Conservation (phyloP, 352 stramenopile genomes). For the Globisporangium iwayamae region DNA sequence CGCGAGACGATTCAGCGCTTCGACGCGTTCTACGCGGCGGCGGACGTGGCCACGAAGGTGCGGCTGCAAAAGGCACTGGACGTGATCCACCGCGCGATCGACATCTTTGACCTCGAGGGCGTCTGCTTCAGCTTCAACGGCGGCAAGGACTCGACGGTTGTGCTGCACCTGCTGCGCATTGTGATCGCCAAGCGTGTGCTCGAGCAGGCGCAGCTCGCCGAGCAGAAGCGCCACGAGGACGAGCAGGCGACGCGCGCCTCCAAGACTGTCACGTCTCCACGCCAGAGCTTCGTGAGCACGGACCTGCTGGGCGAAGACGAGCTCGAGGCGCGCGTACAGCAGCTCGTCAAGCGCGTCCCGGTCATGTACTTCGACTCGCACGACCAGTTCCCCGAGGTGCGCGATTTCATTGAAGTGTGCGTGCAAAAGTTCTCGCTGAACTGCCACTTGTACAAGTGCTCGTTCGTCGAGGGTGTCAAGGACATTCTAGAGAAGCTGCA, state of each 20-base stretch:
- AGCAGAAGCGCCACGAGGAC: neutral
- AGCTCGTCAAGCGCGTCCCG: slow-evolving; percentile 50
- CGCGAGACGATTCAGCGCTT: slow-evolving; percentile 42
- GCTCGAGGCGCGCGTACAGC: slow-evolving; percentile 43
- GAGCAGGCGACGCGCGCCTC: slow-evolving; percentile 11
- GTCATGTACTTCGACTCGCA: slow-evolving; percentile 97
- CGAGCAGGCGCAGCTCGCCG: slow-evolving; percentile 26
- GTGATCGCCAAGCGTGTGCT: slow-evolving; percentile 74
- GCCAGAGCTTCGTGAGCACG: slow-evolving; percentile 48
- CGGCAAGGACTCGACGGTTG: slow-evolving; percentile 91
- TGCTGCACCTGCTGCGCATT: slow-evolving; percentile 88
- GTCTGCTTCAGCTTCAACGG: slow-evolving; percentile 92
- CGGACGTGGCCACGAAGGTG: slow-evolving; percentile 38
- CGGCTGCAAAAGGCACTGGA: slow-evolving; percentile 69
- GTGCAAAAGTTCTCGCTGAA: slow-evolving; percentile 48
- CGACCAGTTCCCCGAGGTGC: slow-evolving; percentile 94
- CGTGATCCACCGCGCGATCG: slow-evolving; percentile 70
- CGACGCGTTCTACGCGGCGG: slow-evolving; percentile 52
- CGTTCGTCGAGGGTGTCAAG: slow-evolving; percentile 92
- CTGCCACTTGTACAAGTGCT: slow-evolving; percentile 83
- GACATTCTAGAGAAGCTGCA: slow-evolving; percentile 82
- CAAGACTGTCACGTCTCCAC: slow-evolving; percentile 57
- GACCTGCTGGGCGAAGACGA: slow-evolving; percentile 48
- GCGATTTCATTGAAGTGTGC: slow-evolving; percentile 82
- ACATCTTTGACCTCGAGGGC: slow-evolving; percentile 75